Percentiles rank a stretch among this genome's conserved stretches.
These are phyloP conservation scores for Pseudocercospora fuligena DNA, from an alignment of 2,329 filamentous ascomycete species.

Conservation along the genomic window DNA sequence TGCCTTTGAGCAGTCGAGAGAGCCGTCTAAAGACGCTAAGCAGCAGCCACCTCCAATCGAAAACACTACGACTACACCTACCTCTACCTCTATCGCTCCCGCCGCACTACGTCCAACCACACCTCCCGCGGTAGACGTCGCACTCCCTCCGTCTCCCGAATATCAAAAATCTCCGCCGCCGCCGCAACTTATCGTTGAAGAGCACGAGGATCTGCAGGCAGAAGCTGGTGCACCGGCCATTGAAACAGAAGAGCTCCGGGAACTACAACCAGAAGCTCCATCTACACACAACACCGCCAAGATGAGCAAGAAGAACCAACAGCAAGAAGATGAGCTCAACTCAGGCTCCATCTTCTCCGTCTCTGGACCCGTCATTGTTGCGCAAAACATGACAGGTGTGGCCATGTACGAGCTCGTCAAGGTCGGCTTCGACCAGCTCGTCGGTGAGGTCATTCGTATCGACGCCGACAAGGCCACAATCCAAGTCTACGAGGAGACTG, in stretches of 20 bases:
- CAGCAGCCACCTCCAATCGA: slow-evolving; percentile 18
- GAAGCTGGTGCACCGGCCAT: slow-evolving; percentile 17
- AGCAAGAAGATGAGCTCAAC: slow-evolving; percentile 58
- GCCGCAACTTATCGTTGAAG: slow-evolving; percentile 14
- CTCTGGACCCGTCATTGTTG: slow-evolving; percentile 88
- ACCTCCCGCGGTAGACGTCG: slow-evolving; percentile 25
- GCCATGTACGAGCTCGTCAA: slow-evolving; percentile 99
- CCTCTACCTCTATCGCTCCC: slow-evolving; percentile 16
- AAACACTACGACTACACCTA: slow-evolving; percentile 23
- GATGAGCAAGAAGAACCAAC: slow-evolving; percentile 44
- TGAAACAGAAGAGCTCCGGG: slow-evolving; percentile 21
- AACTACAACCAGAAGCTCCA: slow-evolving; percentile 18
- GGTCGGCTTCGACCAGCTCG: slow-evolving; percentile 88
- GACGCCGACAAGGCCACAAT: slow-evolving; percentile 94
- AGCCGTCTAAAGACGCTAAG: slow-evolving; percentile 20
- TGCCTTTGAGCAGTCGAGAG: slow-evolving; percentile 42
- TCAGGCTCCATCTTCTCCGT: slow-evolving; percentile 73
- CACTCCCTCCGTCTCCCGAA: slow-evolving; percentile 29
- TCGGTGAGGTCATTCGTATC: slow-evolving; percentile 98
- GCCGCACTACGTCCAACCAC: slow-evolving; percentile 17
- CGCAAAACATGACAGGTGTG: slow-evolving; percentile 98
- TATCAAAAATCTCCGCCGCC: slow-evolving; percentile 13
- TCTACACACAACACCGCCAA: slow-evolving; percentile 32
- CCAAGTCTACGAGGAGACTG: slow-evolving; percentile 99
- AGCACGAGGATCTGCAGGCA: slow-evolving; percentile 16